Base-by-base conservation (phyloP, 106 monocot genomes). In the Triglochin maritima region DNA sequence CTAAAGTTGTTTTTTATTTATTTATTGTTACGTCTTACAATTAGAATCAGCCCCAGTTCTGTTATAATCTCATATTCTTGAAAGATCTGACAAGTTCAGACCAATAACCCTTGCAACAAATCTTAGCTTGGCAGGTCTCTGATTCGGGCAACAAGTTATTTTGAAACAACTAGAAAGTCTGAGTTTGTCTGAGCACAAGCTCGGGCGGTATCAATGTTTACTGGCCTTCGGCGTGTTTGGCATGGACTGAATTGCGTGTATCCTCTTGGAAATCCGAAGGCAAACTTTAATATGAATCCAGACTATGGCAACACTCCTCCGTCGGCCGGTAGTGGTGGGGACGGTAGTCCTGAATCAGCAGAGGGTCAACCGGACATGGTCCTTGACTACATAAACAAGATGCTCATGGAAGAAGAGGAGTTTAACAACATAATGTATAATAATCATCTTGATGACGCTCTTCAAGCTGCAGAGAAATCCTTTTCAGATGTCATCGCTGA, bases 401-500 rank as follows among this genome's bases (percentile, higher is more conserved):
- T 88, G 57, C 81, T 88, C 15, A 80, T 80, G 82, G 88, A 85
- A 57, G 88, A 88, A 29, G 29, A 29, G 69, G 85, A 82, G 47
- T 72, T 81, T 16, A 76, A 76, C 7, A 85, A 80, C 9, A 80
- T 81, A 48, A 46, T 74, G 49, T 77, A 74, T 11, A 49, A 55
- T 9, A 61, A 57, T 59, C 63, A 74, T 10, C 65, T 57, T 16
- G 57, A 59, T 44, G 29, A 49, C 3, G 83, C 76, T 11, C 79
- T 82, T 7, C 61, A 62, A 12, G 78, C 82, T 43, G 61, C 80
- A 0, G 89, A 79, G 73, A 81, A 81, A 17, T 78, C 81, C 4
- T 90, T 86, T 51, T 79, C 74, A 16, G 79, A 86, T 42, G 59
- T 86, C 47, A 72, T 89, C 49, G 64, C 50, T 3, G 63, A 67